phyloP scores from a whole-genome alignment of 257 asterid species.

The Nicotiana attenuata region DNA sequence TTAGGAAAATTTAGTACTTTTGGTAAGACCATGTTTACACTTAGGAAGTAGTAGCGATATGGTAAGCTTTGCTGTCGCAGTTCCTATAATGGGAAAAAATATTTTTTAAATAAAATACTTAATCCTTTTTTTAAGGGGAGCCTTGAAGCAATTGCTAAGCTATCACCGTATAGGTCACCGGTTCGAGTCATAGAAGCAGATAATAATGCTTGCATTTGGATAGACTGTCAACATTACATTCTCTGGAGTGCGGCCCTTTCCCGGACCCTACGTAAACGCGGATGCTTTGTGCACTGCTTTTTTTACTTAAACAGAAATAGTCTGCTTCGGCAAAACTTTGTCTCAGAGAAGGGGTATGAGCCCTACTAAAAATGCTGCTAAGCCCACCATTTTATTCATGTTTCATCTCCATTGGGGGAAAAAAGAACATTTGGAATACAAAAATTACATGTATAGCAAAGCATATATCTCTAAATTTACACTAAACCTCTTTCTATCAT shows the following conservation, averaged over 20 bases:
- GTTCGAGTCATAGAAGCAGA: no score
- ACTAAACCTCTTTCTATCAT: background rate
- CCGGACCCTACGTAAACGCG: no score
- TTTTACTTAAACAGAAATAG: no score
- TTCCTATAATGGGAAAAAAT: no score
- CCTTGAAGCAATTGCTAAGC: no score
- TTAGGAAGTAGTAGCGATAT: background rate
- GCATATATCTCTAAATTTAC: background rate
- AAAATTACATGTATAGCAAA: background rate
- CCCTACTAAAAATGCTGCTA: background rate
- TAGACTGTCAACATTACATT: no score
- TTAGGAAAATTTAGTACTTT: background rate
- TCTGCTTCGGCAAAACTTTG: background rate
- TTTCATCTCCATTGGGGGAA: background rate
- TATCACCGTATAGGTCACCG: no score
- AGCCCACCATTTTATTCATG: background rate
- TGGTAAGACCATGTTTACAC: background rate
- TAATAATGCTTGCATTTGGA: no score
- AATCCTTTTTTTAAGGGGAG: no score
- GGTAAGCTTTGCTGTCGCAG: background rate
- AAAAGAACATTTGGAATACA: background rate
- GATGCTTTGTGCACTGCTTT: no score
- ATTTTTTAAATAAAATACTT: no score
- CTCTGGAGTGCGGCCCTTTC: no score
- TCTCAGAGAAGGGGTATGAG: background rate